A percentile compares a stretch with the other conserved stretches of the same genome.
Evolutionary conservation across 257 asterid species (phyloP).

Genomic region (Euphrasia confusa): DNA sequence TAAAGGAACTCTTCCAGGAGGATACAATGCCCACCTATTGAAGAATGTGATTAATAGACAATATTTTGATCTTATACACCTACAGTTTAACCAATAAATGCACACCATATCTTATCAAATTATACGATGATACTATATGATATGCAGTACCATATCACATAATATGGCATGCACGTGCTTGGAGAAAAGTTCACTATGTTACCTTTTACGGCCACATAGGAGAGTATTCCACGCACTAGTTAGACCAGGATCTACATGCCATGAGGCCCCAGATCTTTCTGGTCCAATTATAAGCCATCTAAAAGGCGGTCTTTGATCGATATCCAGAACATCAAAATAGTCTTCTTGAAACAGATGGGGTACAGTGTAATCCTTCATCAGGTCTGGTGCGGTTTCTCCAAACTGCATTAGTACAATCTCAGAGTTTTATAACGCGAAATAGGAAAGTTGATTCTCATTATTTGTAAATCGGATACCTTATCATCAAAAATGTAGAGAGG

Average conservation of each 20-base stretch:
- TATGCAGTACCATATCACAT: not conserved
- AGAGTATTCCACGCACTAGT: slow-evolving; percentile 99
- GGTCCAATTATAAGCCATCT: slow-evolving; percentile 98
- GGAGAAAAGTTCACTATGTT: slow-evolving; percentile 17
- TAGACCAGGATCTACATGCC: slow-evolving; percentile 99
- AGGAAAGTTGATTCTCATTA: slow-evolving; percentile 22
- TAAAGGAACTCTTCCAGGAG: slow-evolving; percentile 96
- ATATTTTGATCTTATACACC: not conserved
- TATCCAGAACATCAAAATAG: slow-evolving; percentile 78
- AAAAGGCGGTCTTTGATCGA: slow-evolving; percentile 79
- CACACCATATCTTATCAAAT: not conserved
- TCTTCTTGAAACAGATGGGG: slow-evolving; percentile 89
- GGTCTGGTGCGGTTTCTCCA: slow-evolving; percentile 77
- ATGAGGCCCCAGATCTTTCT: slow-evolving; percentile 98
- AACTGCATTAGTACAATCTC: slow-evolving; percentile 45
- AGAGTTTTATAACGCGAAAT: slow-evolving; percentile 24
- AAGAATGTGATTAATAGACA: slow-evolving; percentile 16
- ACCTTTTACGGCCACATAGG: slow-evolving; percentile 96
- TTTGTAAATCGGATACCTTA: slow-evolving; percentile 45
- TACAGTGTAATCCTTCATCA: slow-evolving; percentile 71
- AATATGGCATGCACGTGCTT: slow-evolving; percentile 15
- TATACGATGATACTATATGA: not conserved
- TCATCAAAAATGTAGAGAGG: slow-evolving; percentile 92
- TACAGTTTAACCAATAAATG: slow-evolving; percentile 2
- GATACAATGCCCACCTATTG: slow-evolving; percentile 98